Percentiles rank a stretch among this genome's conserved stretches.
phyloP scores from a whole-genome alignment of 805 yeast species.

The Myxozyma vanderwaltii region DNA sequence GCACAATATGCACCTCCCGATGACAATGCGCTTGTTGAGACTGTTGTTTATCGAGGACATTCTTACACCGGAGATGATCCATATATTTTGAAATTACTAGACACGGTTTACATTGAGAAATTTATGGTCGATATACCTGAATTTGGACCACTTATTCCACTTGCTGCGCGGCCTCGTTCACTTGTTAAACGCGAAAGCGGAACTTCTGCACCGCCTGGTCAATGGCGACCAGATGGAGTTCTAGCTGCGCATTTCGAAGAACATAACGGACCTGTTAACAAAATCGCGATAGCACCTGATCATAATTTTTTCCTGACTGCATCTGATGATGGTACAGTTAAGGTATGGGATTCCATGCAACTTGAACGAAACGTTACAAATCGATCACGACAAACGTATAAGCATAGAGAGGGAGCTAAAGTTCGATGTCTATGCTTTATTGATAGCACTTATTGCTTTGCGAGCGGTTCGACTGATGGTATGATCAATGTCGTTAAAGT shows the following conservation, averaged over 20 bases:
- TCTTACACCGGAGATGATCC: conserved; percentile 71
- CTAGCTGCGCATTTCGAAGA: conserved; percentile 67
- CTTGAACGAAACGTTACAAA: conserved; percentile 60
- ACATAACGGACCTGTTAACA: conserved; percentile 59
- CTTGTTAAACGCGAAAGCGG: conserved; percentile 12
- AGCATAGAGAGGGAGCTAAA: conserved; percentile 28
- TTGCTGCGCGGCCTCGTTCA: conserved; percentile 18
- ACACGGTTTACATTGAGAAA: conserved; percentile 57
- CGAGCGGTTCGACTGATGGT: conserved; percentile 40
- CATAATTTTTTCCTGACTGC: conserved; percentile 73
- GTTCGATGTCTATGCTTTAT: conserved; percentile 40
- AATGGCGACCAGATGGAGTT: conserved; percentile 51
- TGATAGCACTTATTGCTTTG: conserved; percentile 40
- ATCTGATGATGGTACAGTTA: conserved; percentile 70
- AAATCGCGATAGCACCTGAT: conserved; percentile 62
- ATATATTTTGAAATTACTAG: conserved; percentile 59
- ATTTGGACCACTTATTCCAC: conserved; percentile 54
- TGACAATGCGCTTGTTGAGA: conserved; percentile 7
- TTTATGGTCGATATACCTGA: conserved; percentile 62
- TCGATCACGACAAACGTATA: conserved; percentile 38
- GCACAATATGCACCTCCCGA: conserved; percentile 1
- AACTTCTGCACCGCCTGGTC: background rate
- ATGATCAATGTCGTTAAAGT: conserved; percentile 37
- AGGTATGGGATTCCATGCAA: conserved; percentile 74
- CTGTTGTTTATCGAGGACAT: conserved; percentile 27